These are phyloP conservation scores for Stephanodiscus minutulus DNA, from an alignment of 108 stramenopile species.

Conservation along the genomic window DNA sequence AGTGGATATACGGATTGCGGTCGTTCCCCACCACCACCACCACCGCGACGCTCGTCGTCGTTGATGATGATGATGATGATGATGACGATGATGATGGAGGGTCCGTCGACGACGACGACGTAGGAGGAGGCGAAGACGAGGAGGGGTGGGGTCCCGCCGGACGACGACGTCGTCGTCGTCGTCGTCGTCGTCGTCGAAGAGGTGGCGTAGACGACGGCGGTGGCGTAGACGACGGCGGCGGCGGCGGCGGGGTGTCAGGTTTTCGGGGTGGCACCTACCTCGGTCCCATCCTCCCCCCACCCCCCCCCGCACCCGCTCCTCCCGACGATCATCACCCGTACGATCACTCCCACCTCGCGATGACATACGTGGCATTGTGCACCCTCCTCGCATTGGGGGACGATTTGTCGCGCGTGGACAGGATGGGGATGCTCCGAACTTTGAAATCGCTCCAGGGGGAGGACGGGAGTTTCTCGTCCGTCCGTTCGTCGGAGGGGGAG, in stretches of 20 bases:
- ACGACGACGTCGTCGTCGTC: no score
- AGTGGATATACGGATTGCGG: conserved; percentile 66
- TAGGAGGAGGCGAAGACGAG: not conserved
- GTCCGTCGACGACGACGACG: no score
- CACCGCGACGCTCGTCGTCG: no score
- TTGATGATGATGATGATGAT: no score
- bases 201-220: no score
- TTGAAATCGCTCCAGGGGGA: conserved; percentile 49
- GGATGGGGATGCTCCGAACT: conserved; percentile 44
- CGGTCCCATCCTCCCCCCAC: conserved; percentile 23
- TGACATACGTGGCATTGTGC: conserved; percentile 84
- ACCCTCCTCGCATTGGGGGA: conserved; percentile 70
- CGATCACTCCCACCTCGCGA: conserved; percentile 71
- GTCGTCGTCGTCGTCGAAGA: not conserved
- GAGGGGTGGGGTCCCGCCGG: no score
- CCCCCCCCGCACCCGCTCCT: not conserved
- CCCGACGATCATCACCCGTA: conserved; percentile 33
- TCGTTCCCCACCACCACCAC: conserved; percentile 31
- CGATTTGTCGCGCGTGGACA: conserved; percentile 59
- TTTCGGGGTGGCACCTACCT: conserved; percentile 69
- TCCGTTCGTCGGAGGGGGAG: conserved; percentile 14
- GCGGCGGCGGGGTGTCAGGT: conserved; percentile 22
- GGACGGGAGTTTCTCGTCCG: conserved; percentile 53
- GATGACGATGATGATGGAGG: no score
- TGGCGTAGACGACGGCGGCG: not conserved